A percentile compares a stretch with the other conserved stretches of the same genome.
Evolutionary conservation across 345 rosid genomes (phyloP).

Genomic region (Syzygium aromaticum): DNA sequence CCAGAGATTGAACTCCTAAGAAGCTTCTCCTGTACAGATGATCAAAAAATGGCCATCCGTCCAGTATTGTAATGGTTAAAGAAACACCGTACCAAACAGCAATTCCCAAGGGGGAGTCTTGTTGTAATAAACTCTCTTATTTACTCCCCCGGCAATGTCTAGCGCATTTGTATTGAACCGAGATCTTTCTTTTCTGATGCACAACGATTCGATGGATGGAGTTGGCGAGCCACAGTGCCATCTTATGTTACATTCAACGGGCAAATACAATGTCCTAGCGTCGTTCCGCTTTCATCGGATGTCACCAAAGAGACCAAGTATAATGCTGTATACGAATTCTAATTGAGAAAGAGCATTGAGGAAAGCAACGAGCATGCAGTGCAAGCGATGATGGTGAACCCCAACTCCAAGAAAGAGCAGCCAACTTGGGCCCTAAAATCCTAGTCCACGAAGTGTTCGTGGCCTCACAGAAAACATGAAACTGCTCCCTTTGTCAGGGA

Average conservation of each 20-base stretch:
- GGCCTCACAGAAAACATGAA: not conserved
- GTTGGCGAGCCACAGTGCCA: not conserved
- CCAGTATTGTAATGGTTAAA: not conserved
- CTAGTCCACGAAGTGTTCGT: not conserved
- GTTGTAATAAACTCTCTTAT: not conserved
- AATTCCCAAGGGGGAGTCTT: not conserved
- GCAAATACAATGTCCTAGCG: not conserved
- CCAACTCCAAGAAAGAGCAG: conserved; percentile 2
- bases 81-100: not conserved
- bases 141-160: not conserved
- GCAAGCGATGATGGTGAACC: conserved; percentile 11
- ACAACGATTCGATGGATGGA: not conserved
- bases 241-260: not conserved
- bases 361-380: not conserved
- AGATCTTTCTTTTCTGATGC: not conserved
- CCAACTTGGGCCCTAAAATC: not conserved
- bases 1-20: conserved; percentile 24
- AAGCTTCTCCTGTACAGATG: not conserved
- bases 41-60: not conserved
- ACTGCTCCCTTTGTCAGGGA: not conserved
- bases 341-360: not conserved
- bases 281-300: not conserved
- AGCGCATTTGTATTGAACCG: not conserved
- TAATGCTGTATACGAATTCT: not conserved
- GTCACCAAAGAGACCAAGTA: not conserved